Evolutionary conservation across 305 asterid species (phyloP), one percentile per base, ranked within the genome.

Genomic region (Euphrasia arctica): DNA sequence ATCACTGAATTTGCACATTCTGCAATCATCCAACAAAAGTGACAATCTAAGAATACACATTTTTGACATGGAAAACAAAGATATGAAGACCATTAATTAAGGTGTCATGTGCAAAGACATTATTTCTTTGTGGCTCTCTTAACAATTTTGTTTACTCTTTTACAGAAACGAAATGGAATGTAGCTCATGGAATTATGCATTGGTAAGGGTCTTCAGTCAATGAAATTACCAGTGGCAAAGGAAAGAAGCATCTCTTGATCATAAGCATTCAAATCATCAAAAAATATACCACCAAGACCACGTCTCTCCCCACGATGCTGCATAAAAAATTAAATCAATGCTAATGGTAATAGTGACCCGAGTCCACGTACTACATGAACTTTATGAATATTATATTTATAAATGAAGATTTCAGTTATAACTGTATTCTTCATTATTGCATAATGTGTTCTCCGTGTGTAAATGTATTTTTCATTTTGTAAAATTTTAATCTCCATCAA

Each of bases 211-310:
- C 18, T 22, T 54, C 58, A 15, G 62, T 65, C 36, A 13, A 31
- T 32, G 55, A 72, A 76, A 72, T 86, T 87, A 93, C 99, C 97
- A 27, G 97, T 80, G 69, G 96, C 85, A 76, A 93, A 93, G 67
- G 99, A 80, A 60, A 93, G 96, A 77, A 93, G 96, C 99, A 93
- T 90, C 75, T 93, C 97, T 71, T 93, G 99, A 64, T 93, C 97
- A 72, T 88, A 88, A 48, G 83, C 72, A 70, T 88, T 93, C 79
- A 93, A 56, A 84, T 93, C 96, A 75, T 93, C 99, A 70, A 93
- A 93, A 66, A 93, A 90, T 68, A 93, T 90, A 74, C 99, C 99
- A 71, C 99, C 99, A 49, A 93, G 95, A 65, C 99, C 99, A 64
- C 98, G 93, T 66, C 98, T 90, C 80, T 93, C 98, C 69, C 83